Base-by-base conservation (phyloP, 2,329 filamentous ascomycete genomes). In the Sclerotinia spermophila region DNA sequence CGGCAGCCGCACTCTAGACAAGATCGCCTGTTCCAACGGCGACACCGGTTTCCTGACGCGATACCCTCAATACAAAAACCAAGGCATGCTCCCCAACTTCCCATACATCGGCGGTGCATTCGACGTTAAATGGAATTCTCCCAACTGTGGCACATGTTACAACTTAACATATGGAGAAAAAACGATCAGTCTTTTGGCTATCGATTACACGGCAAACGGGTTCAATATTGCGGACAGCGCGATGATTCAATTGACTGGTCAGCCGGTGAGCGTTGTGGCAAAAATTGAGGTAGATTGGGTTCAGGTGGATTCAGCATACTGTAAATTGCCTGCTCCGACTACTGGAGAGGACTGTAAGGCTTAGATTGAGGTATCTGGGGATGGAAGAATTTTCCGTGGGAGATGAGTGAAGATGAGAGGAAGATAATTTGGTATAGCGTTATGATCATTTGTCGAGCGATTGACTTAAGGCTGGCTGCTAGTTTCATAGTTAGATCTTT, bases 21-120 rank as follows among this genome's bases (percentile, higher is more conserved):
- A 77, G 6, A 84, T 94, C 60, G 79, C 89, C 72, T 93, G 90
- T 85, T 90, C 88, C 51, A 87, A 92, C 78, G 90, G 90, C 67
- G 62, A 73, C 72, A 90, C 92, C 80, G 90, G 90, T 71, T 84
- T 93, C 73, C 86, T 86, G 74, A 88, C 85, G 75, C 85, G 83
- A 35, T 55, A 40, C 21, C 61, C 61, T 4, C 73, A 73, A 58
- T 77, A 86, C 86, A 78, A 81, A 69, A 87, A 81, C 1, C 86
- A 88, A 80, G 83, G 83, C 70, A 76, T 83, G 44, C 79, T 87
- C 74, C 82, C 84, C 33, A 73, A 74, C 48, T 89, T 86, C 80
- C 84, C 86, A 44, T 82, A 84, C 79, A 84, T 90, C 72, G 88
- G 86, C 53, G 88, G 86, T 40, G 81, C 82, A n/a, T 80, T 82